Conservation (phyloP, 495 filamentous ascomycete genomes). For the Baudoinia panamericana region DNA sequence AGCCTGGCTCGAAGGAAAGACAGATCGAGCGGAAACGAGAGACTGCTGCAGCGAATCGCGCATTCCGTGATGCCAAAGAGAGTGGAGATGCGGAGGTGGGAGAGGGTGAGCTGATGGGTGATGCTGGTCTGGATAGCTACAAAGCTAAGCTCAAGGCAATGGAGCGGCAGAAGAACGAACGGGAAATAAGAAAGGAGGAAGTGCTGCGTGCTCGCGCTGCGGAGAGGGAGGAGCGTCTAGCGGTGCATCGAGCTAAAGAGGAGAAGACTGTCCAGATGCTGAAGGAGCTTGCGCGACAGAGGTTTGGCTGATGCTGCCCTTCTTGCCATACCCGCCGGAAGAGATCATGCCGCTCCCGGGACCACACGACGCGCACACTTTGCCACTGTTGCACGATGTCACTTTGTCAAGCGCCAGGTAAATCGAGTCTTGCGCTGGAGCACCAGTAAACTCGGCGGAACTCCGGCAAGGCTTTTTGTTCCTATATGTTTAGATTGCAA, state of each 20-base stretch:
- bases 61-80: conserved; percentile 44
- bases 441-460: no score
- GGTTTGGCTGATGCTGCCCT: conserved; percentile 38
- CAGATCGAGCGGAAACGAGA: conserved; percentile 71
- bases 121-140: conserved; percentile 42
- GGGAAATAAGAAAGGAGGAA: conserved; percentile 54
- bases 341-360: no score
- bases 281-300: conserved; percentile 43
- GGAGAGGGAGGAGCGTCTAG: conserved; percentile 51
- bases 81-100: conserved; percentile 44
- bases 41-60: conserved; percentile 38
- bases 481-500: no score
- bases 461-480: no score
- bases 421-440: no score
- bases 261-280: conserved; percentile 55
- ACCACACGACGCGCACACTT: no score
- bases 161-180: conserved; percentile 50
- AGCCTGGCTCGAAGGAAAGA: conserved; percentile 72
- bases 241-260: conserved; percentile 45
- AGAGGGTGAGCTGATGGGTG: conserved; percentile 51
- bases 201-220: conserved; percentile 42
- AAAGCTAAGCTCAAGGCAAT: conserved; percentile 40
- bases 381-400: no score
- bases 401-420: no score
- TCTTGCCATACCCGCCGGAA: no score